Base-by-base conservation (phyloP, 2,329 filamentous ascomycete species). In the Rutstroemia sp. region DNA sequence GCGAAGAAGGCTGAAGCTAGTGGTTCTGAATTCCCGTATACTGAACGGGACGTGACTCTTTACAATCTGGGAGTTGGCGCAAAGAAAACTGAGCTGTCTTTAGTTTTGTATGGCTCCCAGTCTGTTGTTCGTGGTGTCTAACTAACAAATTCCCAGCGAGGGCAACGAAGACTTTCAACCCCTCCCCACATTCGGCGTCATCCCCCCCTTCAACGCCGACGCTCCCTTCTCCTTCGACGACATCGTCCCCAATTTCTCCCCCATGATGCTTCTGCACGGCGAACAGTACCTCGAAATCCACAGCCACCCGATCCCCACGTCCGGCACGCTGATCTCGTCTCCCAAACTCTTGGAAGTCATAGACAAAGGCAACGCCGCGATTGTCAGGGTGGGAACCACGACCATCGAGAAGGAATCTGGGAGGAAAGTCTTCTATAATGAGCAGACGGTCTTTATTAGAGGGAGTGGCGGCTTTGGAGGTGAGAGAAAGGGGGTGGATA, bases 261-360 rank as follows among this genome's bases (percentile, higher is more conserved):
- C 92, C 60, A 96, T 96, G 90, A 96, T 96, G 91, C 84, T 99
- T 51, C 87, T 99, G 23, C 94, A 99, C 76, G 94, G 94, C 70
- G 94, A 99, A 79, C 94, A 99, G 74, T 99, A 92, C 76, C 89
- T 99, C 62, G 94, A 99, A 75, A 82, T 99, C 68, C 84, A 86
- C 70, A 90, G 92, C 73, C 95, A 85, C 76, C 94, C 94, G 42
- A 88, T 97, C 66, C 92, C 92, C 38, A 96, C 92, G 34, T 81
- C 85, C 55, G 91, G 82, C 51, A 86, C 83, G 57, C 85, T 95
- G 50, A 73, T 88, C 65, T 89, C 87, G 57, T 83, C 84, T 68
- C 87, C 84, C 58, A 86, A 85, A 71, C 85, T 99, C 57, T 82
- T 99, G 60, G 94, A 99, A 72, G 92, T 97, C 9, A 82, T 96